phyloP scores from a whole-genome alignment of 2,329 filamentous ascomycete species.

The Colletotrichum sp. region DNA sequence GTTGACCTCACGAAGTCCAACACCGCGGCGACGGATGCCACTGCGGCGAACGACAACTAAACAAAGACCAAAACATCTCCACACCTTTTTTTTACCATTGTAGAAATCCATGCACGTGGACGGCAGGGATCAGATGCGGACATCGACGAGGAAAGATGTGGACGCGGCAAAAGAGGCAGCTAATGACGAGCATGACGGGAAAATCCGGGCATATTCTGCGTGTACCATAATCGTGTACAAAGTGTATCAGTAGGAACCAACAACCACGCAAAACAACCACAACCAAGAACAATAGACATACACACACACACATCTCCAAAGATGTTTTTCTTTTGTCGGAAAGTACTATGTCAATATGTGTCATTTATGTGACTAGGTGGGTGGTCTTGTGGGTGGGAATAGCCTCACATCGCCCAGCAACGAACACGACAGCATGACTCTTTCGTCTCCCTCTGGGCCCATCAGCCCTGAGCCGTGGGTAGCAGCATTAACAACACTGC shows the following conservation, averaged over 20 bases:
- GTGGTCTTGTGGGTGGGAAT: not conserved
- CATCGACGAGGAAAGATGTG: not conserved
- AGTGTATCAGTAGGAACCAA: slow-evolving; percentile 15
- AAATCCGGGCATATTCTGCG: slow-evolving; percentile 4
- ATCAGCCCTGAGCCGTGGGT: not conserved
- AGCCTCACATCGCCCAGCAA: not conserved
- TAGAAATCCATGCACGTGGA: not conserved
- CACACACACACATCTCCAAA: slow-evolving; percentile 4
- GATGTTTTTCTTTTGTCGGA: not conserved
- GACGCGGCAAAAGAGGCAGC: not conserved
- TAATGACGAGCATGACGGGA: slow-evolving; percentile 20
- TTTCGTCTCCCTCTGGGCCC: not conserved
- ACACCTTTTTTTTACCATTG: not conserved
- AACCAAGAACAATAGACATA: slow-evolving; percentile 11
- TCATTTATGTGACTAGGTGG: not conserved
- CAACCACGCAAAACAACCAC: not conserved
- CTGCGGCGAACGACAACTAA: slow-evolving; percentile 31
- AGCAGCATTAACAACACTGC: not conserved
- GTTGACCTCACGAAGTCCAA: slow-evolving; percentile 24
- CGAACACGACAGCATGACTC: not conserved
- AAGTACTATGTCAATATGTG: not conserved
- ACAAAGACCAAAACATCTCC: not conserved
- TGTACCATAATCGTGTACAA: slow-evolving; percentile 22
- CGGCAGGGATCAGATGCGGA: not conserved
- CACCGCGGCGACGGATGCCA: slow-evolving; percentile 34